These are phyloP conservation scores for Tuctoria greenei DNA, from an alignment of 176 grass and related monocot species.

Conservation along the genomic window DNA sequence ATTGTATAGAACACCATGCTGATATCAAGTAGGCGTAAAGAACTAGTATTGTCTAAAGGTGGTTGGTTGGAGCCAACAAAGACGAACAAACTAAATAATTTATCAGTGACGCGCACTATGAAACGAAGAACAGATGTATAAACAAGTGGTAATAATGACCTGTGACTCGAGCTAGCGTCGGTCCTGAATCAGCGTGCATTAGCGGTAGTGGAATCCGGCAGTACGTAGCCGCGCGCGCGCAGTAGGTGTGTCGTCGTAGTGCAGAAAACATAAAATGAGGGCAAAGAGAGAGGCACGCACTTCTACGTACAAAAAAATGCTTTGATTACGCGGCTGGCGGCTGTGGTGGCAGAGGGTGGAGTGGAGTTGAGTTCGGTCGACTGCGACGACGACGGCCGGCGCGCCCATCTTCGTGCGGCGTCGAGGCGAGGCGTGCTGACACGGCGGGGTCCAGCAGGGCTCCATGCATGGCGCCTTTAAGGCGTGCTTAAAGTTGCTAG, in stretches of 20 bases:
- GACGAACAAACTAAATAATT: too few species aligned
- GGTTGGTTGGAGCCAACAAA: too few species aligned
- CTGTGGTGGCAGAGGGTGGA: too few species aligned
- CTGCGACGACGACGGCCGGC: neutral
- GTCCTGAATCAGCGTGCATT: constrained; percentile 12
- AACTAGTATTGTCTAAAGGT: too few species aligned
- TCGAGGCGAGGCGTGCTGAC: neutral
- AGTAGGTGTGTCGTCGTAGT: neutral
- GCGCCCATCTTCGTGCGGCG: neutral
- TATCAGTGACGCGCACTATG: neutral
- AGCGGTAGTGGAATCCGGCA: neutral
- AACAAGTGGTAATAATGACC: neutral
- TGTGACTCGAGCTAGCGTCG: constrained; percentile 17
- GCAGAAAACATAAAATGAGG: neutral
- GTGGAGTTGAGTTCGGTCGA: too few species aligned
- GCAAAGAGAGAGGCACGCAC: neutral
- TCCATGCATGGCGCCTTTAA: too few species aligned
- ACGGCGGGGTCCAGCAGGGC: too few species aligned
- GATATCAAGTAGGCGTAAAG: too few species aligned
- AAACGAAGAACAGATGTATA: neutral
- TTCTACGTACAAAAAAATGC: neutral
- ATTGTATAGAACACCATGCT: neutral
- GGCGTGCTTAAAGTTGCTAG: neutral
- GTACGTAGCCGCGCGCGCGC: too few species aligned
- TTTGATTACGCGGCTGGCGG: too few species aligned